These are phyloP conservation scores for Mrakia gelida DNA, from an alignment of 768 basidiomycete genomes.

Conservation along the genomic window DNA sequence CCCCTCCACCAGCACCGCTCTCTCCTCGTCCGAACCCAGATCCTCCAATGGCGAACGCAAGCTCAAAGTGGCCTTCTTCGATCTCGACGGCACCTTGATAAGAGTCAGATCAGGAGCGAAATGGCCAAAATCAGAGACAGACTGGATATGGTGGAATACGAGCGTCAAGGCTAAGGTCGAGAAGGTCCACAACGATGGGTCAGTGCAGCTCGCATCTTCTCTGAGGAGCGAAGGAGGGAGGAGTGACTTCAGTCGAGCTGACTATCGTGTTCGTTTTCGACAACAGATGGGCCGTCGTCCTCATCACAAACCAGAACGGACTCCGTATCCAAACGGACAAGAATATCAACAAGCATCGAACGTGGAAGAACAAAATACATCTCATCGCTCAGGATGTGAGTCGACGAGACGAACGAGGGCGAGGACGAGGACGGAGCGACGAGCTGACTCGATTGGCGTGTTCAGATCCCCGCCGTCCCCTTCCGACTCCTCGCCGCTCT, in stretches of 20 bases:
- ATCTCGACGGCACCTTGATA: conserved; percentile 84
- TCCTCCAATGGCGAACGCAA: neutral
- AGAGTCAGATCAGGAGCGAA: conserved; percentile 43
- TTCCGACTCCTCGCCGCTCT: conserved; percentile 75
- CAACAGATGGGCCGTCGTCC: conserved; percentile 47
- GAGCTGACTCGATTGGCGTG: neutral
- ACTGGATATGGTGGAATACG: conserved; percentile 72
- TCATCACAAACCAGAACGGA: conserved; percentile 73
- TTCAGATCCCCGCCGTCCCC: conserved; percentile 51
- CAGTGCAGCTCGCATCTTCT: conserved; percentile 35
- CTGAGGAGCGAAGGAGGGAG: neutral
- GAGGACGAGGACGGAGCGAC: neutral
- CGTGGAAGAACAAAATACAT: conserved; percentile 74
- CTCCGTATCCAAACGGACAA: conserved; percentile 39
- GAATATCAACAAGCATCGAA: conserved; percentile 47
- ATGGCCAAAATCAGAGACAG: conserved; percentile 51
- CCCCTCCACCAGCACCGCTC: neutral
- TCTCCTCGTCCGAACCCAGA: neutral
- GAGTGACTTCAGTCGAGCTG: neutral
- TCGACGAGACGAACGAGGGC: neutral
- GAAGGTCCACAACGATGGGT: conserved; percentile 61
- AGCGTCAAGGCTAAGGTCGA: conserved; percentile 61
- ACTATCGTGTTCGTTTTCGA: neutral
- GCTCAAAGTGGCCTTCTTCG: conserved; percentile 69
- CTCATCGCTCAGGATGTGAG: conserved; percentile 55